These are phyloP conservation scores for Tricholoma sp. DNA, from an alignment of 768 basidiomycete genomes.

Conservation along the genomic window DNA sequence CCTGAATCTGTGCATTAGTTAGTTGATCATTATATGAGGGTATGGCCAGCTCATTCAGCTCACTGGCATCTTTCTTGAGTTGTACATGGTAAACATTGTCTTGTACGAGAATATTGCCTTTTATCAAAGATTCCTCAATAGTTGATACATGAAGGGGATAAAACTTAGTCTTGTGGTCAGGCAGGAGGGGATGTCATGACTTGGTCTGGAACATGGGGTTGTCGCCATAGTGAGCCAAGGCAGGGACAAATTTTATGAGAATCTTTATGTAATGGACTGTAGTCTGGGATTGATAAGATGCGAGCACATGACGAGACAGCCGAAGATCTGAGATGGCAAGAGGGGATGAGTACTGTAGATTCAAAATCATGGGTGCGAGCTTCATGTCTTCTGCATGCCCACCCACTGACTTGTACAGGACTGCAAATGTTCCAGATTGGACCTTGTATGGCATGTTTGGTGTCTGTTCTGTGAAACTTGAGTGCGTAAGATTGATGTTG, in stretches of 20 bases:
- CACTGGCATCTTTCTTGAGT: constrained; percentile 5
- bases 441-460: constrained; percentile 1
- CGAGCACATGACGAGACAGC: too few species aligned
- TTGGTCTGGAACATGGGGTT: constrained; percentile 4
- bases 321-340: too few species aligned
- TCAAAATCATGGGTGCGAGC: too few species aligned
- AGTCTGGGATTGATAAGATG: too few species aligned
- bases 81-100: constrained; percentile 17
- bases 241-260: too few species aligned
- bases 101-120: constrained; percentile 18
- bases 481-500: constrained; percentile 8
- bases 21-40: constrained; percentile 18
- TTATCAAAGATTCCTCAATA: constrained; percentile 22
- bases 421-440: too few species aligned
- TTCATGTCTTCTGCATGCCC: too few species aligned
- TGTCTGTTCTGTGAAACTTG: constrained; percentile 8
- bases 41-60: constrained; percentile 13
- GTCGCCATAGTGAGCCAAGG: too few species aligned
- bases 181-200: constrained; percentile 13
- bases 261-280: too few species aligned
- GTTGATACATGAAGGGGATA: constrained; percentile 16
- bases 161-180: constrained; percentile 16
- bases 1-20: constrained; percentile 16
- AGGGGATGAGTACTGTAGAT: too few species aligned
- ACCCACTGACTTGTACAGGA: too few species aligned